Evolutionary conservation across 2,329 filamentous ascomycete species (phyloP), one percentile per base, ranked within the genome.

Genomic region (Botryosphaeria agaves): DNA sequence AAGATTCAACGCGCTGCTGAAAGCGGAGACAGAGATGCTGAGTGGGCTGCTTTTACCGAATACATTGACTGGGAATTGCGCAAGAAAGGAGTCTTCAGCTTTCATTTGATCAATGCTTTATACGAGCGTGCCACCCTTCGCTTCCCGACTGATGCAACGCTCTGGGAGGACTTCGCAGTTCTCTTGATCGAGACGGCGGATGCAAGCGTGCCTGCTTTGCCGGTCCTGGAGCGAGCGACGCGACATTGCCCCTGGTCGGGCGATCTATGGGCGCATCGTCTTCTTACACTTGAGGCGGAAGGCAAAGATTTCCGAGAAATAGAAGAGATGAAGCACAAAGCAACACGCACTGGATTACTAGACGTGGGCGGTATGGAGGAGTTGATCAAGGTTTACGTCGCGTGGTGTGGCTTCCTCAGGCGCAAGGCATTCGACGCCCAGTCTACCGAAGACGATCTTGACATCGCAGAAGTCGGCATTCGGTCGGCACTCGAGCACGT

Each of bases 201-300:
- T 51, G 34, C 58, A 52, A 41, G 49, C 41, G 52, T 59, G 4
- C 55, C 59, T 7, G 51, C 79, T 21, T 64, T 92, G 7, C 69
- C 81, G 28, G 67, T 87, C 5, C 62, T 91, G 2, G 75, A 83
- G 42, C 71, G 84, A 39, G 84, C 83, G 8, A 89, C 85, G 7
- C 70, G 76, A 26, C 89, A 95, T 52, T 93, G 87, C 42, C 85
- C 89, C 2, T 92, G 84, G 78, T 91, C 84, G 5, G 89, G 89
- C 11, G 66, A 71, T 17, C 64, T 98, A 5, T 98, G 89, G 89
- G 81, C 82, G 5, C 75, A 87, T 40, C 85, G 85, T 39, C 76
- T 98, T 16, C 57, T 94, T 31, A 77, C 75, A 14, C 80, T 83
- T 3, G 89, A 95, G 53, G 71, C 81, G 27, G 76, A 81, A 36